phyloP scores from a whole-genome alignment of 495 filamentous ascomycete species.

The Trichoderma virens region DNA sequence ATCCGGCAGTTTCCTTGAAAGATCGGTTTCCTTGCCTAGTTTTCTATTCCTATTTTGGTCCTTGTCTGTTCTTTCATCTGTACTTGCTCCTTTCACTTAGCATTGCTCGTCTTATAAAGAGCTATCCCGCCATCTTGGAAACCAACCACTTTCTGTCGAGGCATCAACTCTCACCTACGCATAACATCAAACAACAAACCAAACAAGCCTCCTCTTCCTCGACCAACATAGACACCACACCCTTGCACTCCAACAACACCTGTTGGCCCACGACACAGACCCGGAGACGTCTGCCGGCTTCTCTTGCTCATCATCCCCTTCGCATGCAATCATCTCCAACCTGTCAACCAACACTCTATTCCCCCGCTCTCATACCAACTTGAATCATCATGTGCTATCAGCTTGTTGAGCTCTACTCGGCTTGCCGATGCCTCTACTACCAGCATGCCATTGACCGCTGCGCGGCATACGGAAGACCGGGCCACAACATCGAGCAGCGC shows the following conservation, averaged over 20 bases:
- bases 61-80: conserved; percentile 7
- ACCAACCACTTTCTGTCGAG: neutral
- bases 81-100: conserved; percentile 1
- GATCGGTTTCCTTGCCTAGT: conserved; percentile 9
- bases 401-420: conserved; percentile 70
- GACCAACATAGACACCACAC: neutral
- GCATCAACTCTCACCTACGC: neutral
- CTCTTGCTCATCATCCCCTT: neutral
- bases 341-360: neutral
- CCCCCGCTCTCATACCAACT: neutral
- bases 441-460: conserved; percentile 76
- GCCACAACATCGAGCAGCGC: conserved; percentile 62
- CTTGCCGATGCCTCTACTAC: conserved; percentile 80
- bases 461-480: conserved; percentile 57
- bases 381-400: conserved; percentile 61
- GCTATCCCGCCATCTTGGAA: neutral
- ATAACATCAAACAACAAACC: neutral
- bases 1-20: conserved; percentile 8
- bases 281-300: neutral
- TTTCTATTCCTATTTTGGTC: neutral
- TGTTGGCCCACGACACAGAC: neutral
- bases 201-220: neutral
- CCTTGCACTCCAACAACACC: neutral
- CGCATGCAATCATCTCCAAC: neutral
- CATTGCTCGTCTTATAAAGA: conserved; percentile 8